Evolutionary conservation across 2,329 filamentous ascomycete species (phyloP), one percentile per base, ranked within the genome.

Genomic region (Biscogniauxia sp.): DNA sequence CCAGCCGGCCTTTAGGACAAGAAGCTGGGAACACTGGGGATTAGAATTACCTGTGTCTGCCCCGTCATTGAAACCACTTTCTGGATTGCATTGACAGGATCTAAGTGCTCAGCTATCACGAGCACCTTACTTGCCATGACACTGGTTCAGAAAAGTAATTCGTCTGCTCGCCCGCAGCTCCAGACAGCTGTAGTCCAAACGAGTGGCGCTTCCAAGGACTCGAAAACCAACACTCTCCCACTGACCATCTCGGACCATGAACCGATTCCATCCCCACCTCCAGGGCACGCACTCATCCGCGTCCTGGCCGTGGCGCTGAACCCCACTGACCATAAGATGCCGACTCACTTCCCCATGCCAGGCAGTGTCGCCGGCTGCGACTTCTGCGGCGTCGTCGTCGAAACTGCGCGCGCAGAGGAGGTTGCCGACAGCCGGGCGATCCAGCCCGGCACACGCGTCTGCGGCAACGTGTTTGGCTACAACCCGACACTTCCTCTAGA

Each of bases 271-370:
- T 20, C 15, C 13, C 45, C 45, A 23, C 17, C 23, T 4, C 32
- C 53, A n/a, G 68, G 58, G 13, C 20, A 45, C 23, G 58, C 60
- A 7, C 55, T 65, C 1, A 53, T 66, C 1, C 51, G 55, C 2
- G 59, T 66, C 3, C 17, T 62, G 2, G 69, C 71, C 6, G 71
- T 72, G 9, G 70, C 60, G 0, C 59, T 72, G 1, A 74, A 73
- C 52, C 72, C 66, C 1, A 67, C 52, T 15, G 71, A 74, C 57
- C 59, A 67, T 63, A 73, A 73, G 54, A 72, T 71, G 65, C 37
- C 64, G 1, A 61, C 45, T 1, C 41, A 69, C 32, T 68, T 66
- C 52, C 55, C 55, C 11, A 50, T 41, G 17, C 53, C 56, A 5
- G 64, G 63, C n/a, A 57, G 54, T 17, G 51, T 32, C 2, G 23